Evolutionary conservation across 2,329 filamentous ascomycete genomes (phyloP).

Genomic region (Talaromyces sp.): DNA sequence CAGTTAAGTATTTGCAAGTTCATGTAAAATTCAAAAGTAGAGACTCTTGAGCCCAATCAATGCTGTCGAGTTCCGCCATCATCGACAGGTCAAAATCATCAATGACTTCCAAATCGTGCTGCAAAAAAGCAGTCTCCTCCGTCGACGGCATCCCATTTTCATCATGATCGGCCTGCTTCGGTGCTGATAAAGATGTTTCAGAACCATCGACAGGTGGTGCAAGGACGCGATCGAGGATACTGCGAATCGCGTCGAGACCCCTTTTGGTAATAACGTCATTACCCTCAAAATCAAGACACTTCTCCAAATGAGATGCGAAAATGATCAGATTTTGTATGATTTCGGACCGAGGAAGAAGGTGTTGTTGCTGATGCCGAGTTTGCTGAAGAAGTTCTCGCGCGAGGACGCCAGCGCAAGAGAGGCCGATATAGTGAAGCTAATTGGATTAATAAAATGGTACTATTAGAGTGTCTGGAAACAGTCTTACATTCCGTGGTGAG

Average conservation of each 20-base stretch:
- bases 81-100: background rate
- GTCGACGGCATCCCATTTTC: background rate
- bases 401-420: slow-evolving; percentile 5
- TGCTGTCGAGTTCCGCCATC: background rate
- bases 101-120: background rate
- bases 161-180: background rate
- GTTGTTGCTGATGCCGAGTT: background rate
- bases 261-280: background rate
- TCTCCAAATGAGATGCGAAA: background rate
- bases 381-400: slow-evolving; percentile 1
- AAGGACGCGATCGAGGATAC: background rate
- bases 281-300: background rate
- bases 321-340: background rate
- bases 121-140: background rate
- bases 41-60: background rate
- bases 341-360: background rate
- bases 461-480: background rate
- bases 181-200: background rate
- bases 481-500: background rate
- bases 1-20: background rate
- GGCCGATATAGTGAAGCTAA: slow-evolving; percentile 7
- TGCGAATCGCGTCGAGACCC: background rate
- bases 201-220: background rate
- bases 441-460: background rate
- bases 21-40: background rate